Conservation (phyloP, 2,329 filamentous ascomycete genomes). For the Mariannaea sp. region DNA sequence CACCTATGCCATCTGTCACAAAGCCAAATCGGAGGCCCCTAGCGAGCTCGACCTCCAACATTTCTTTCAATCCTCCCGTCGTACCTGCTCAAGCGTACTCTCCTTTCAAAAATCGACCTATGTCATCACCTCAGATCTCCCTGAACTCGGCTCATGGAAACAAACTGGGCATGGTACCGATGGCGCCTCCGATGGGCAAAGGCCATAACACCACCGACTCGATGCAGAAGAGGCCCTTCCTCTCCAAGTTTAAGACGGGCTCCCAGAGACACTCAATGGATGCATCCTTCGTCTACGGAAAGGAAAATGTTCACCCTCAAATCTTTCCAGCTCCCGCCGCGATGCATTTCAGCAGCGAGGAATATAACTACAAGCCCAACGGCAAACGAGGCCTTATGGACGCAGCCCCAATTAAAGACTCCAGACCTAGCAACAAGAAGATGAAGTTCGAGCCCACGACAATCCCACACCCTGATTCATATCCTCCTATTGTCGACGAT, state of each 20-base stretch:
- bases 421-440: slow-evolving; percentile 67
- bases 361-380: slow-evolving; percentile 57
- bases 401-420: slow-evolving; percentile 72
- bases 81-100: slow-evolving; percentile 62
- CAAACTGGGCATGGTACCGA: slow-evolving; percentile 68
- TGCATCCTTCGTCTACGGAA: slow-evolving; percentile 49
- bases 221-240: slow-evolving; percentile 67
- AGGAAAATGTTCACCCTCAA: slow-evolving; percentile 61
- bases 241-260: slow-evolving; percentile 63
- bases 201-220: slow-evolving; percentile 68
- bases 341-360: slow-evolving; percentile 57
- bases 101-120: slow-evolving; percentile 68
- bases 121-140: slow-evolving; percentile 65
- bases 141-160: slow-evolving; percentile 59
- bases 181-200: slow-evolving; percentile 65
- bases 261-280: slow-evolving; percentile 58
- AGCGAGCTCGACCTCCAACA: slow-evolving; percentile 61
- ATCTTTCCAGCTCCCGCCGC: slow-evolving; percentile 54
- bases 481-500: slow-evolving; percentile 81
- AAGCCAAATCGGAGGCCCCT: slow-evolving; percentile 56
- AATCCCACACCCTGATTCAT: slow-evolving; percentile 76
- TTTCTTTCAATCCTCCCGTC: slow-evolving; percentile 68
- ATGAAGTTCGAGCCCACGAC: slow-evolving; percentile 59
- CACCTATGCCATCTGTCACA: slow-evolving; percentile 58
- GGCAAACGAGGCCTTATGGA: slow-evolving; percentile 72